phyloP scores from a whole-genome alignment of 2,329 filamentous ascomycete species.

The Pseudogymnoascus sp. region DNA sequence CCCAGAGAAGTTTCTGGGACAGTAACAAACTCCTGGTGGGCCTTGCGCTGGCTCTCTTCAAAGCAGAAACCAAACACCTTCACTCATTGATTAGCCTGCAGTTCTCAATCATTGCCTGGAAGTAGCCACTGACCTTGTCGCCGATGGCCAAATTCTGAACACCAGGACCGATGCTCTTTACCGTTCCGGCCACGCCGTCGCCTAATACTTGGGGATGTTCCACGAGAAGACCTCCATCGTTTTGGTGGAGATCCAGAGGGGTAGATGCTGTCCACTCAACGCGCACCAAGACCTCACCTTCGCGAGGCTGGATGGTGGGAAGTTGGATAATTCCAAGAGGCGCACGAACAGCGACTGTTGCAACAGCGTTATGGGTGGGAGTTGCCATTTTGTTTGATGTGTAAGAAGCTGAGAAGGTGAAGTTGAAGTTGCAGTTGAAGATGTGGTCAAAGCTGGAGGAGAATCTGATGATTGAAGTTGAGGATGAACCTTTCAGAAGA shows the following conservation, averaged over 20 bases:
- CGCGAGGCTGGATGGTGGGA: conserved; percentile 20
- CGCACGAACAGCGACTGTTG: conserved; percentile 31
- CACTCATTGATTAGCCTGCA: not conserved
- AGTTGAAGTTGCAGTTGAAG: not conserved
- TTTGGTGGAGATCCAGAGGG: conserved; percentile 54
- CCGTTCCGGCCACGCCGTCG: conserved; percentile 43
- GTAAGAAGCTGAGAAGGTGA: not conserved
- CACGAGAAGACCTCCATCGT: conserved; percentile 51
- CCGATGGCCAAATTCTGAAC: conserved; percentile 41
- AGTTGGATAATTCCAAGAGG: conserved; percentile 31
- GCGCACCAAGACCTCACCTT: conserved; percentile 45
- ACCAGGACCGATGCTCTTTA: conserved; percentile 42
- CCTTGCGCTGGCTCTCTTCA: conserved; percentile 39
- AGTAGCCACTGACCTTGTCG: conserved; percentile 37
- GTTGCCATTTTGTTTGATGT: conserved; percentile 25
- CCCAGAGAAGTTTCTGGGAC: conserved; percentile 42
- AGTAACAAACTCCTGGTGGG: conserved; percentile 49
- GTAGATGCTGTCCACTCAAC: conserved; percentile 54
- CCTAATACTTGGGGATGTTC: conserved; percentile 44
- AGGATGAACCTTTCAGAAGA: not conserved
- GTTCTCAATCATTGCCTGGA: not conserved
- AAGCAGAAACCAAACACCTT: conserved; percentile 45
- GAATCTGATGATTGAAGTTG: not conserved
- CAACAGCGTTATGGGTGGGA: conserved; percentile 32
- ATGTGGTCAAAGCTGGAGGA: not conserved